Percentiles rank a stretch among this genome's conserved stretches.
phyloP scores from a whole-genome alignment of 176 grass and related monocot species.

The Phoenix dactylifera region DNA sequence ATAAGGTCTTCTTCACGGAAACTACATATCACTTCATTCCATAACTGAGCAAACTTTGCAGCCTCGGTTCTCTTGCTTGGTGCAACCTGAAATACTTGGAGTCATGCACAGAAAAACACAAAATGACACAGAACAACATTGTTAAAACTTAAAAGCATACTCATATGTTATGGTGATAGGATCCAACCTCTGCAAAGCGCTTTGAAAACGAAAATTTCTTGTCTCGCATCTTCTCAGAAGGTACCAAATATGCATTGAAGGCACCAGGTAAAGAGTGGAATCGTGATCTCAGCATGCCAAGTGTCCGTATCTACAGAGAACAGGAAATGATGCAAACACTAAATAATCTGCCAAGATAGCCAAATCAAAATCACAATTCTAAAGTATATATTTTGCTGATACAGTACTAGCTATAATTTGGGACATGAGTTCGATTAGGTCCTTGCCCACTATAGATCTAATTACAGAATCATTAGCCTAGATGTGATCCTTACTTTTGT shows the following conservation, averaged over 20 bases:
- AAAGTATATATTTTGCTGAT: no score
- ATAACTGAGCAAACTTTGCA: slow-evolving; percentile 96
- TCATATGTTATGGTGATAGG: neutral
- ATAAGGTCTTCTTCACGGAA: slow-evolving; percentile 95
- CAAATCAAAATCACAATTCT: no score
- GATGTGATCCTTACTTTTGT: no score
- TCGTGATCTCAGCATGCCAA: slow-evolving; percentile 92
- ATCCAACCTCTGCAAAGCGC: slow-evolving; percentile 76
- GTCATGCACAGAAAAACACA: no score
- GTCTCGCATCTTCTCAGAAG: slow-evolving; percentile 54
- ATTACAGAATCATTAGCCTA: no score
- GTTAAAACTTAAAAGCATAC: no score
- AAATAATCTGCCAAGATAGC: no score
- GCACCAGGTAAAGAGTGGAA: slow-evolving; percentile 97
- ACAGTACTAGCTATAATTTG: no score
- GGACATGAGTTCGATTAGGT: no score
- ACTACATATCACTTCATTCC: slow-evolving; percentile 94
- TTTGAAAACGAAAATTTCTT: slow-evolving; percentile 71
- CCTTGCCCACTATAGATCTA: no score
- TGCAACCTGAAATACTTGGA: slow-evolving; percentile 41
- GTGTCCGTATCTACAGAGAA: slow-evolving; percentile 57
- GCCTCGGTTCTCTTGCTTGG: slow-evolving; percentile 98
- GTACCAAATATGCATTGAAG: slow-evolving; percentile 87
- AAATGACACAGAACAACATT: no score
- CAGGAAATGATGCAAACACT: neutral